Evolutionary conservation across 192 early-diverging fungal genomes (phyloP).

Genomic region (Backusella sp.): DNA sequence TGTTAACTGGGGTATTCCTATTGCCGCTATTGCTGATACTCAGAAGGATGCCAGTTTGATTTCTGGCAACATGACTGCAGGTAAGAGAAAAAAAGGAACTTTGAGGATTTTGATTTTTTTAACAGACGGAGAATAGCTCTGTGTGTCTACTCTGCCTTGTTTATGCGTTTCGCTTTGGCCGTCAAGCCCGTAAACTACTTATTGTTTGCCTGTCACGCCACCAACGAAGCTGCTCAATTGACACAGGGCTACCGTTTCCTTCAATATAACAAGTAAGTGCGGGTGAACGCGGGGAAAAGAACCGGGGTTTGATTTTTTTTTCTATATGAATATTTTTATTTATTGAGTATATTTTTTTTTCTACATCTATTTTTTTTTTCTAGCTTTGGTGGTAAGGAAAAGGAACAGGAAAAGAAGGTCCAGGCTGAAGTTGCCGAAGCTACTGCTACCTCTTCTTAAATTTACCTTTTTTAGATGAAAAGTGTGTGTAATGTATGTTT

Average conservation of each 20-base stretch:
- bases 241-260: conserved; percentile 83
- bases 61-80: conserved; percentile 90
- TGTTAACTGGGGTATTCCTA: conserved; percentile 92
- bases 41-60: conserved; percentile 90
- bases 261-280: conserved; percentile 68
- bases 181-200: conserved; percentile 90
- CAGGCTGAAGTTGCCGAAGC: not conserved
- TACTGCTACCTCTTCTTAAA: conserved; percentile 1
- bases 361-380: conserved; percentile 1
- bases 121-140: conserved; percentile 53
- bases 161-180: conserved; percentile 95
- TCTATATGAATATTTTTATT: not conserved
- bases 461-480: not conserved
- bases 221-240: conserved; percentile 90
- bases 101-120: not conserved
- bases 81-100: conserved; percentile 30
- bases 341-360: not conserved
- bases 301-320: not conserved
- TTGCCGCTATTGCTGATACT: conserved; percentile 92
- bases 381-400: conserved; percentile 44
- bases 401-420: not conserved
- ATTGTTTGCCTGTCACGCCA: conserved; percentile 90
- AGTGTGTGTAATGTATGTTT: not conserved
- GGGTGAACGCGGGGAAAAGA: not conserved
- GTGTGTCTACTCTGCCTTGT: conserved; percentile 84